Conservation (phyloP, 768 basidiomycete genomes). For the Lentinula guzmanii region DNA sequence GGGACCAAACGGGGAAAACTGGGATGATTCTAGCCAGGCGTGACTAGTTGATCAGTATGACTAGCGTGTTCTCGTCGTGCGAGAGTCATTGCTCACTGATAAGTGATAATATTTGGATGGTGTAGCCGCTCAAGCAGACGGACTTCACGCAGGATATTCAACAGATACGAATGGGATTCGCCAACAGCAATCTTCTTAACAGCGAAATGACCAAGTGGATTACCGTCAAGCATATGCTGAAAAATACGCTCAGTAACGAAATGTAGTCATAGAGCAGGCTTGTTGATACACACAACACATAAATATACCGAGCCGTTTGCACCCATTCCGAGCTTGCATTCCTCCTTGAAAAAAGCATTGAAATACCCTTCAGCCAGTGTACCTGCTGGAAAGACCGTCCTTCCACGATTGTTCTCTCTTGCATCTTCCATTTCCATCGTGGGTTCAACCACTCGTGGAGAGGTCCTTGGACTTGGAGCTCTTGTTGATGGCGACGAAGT, state of each 20-base stretch:
- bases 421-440: conserved; percentile 5
- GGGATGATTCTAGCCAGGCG: conserved; percentile 83
- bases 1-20: conserved; percentile 87
- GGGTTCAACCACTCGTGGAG: background rate
- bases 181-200: conserved; percentile 97
- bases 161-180: conserved; percentile 78
- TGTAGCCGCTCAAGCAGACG: conserved; percentile 79
- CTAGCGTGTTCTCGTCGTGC: background rate
- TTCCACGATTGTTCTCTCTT: conserved; percentile 9
- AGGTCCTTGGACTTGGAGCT: background rate
- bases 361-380: conserved; percentile 92
- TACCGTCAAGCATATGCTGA: conserved; percentile 47
- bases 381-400: conserved; percentile 53
- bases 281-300: conserved; percentile 56
- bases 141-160: conserved; percentile 83
- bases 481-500: background rate
- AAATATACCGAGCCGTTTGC: conserved; percentile 89
- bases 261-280: background rate
- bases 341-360: conserved; percentile 87
- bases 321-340: conserved; percentile 87
- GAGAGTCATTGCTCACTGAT: conserved; percentile 47
- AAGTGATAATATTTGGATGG: conserved; percentile 92
- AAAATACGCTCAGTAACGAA: background rate
- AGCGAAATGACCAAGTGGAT: conserved; percentile 83
- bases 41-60: conserved; percentile 37